A percentile compares a stretch with the other conserved stretches of the same genome.
phyloP scores from a whole-genome alignment of 495 filamentous ascomycete species.

The Annulohypoxylon bovei region DNA sequence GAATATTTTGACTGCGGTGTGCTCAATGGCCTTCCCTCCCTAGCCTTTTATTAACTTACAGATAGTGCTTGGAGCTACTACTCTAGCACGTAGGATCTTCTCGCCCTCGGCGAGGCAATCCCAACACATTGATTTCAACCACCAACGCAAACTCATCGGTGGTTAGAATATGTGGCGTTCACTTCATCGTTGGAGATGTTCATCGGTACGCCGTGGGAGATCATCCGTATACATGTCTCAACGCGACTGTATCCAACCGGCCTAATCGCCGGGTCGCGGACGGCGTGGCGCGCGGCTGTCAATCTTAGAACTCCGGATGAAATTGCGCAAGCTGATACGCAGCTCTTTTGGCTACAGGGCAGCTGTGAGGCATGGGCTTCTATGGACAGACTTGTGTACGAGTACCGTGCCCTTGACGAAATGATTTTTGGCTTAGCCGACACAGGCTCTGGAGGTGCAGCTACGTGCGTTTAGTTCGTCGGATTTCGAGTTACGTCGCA shows the following conservation, averaged over 20 bases:
- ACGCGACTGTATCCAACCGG: constrained; percentile 28
- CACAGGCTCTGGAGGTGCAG: not conserved
- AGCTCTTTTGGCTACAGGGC: constrained; percentile 61
- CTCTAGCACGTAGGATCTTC: constrained; percentile 58
- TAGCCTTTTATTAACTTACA: too few species aligned
- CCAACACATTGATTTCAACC: constrained; percentile 58
- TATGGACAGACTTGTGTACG: constrained; percentile 29
- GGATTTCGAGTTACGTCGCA: constrained; percentile 16
- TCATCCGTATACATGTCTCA: constrained; percentile 27
- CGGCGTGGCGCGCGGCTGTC: constrained; percentile 24
- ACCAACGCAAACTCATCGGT: constrained; percentile 55
- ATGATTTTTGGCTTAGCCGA: constrained; percentile 9
- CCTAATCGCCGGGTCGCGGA: constrained; percentile 10
- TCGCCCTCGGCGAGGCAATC: constrained; percentile 60
- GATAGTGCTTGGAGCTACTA: constrained; percentile 60
- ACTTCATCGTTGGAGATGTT: constrained; percentile 53
- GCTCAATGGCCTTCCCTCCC: constrained; percentile 13
- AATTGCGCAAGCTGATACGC: constrained; percentile 45
- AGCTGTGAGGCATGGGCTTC: constrained; percentile 21
- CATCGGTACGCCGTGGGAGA: constrained; percentile 69
- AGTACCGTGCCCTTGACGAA: constrained; percentile 27
- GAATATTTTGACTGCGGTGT: constrained; percentile 39
- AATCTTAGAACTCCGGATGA: constrained; percentile 19
- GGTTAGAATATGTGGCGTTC: constrained; percentile 62
- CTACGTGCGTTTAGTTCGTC: constrained; percentile 16